Evolutionary conservation across 2,329 filamentous ascomycete genomes (phyloP).

Genomic region (Colletotrichum costaricense): DNA sequence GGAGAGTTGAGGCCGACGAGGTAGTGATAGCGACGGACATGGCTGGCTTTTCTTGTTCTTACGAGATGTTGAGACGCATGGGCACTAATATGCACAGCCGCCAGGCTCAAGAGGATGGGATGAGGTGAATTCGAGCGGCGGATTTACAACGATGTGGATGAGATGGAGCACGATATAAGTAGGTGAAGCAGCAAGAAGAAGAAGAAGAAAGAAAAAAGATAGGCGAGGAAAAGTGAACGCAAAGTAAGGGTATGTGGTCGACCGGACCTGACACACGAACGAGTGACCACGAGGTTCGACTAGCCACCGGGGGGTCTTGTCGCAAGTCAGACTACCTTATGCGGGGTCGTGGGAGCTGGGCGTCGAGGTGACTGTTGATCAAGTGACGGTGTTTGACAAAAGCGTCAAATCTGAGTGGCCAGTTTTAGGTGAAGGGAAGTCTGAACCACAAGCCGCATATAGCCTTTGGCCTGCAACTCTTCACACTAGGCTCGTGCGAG

Average conservation of each 20-base stretch:
- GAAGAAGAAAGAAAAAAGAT: neutral
- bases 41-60: constrained; percentile 5
- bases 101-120: constrained; percentile 1
- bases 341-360: constrained; percentile 28
- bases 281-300: constrained; percentile 28
- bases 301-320: constrained; percentile 16
- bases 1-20: constrained; percentile 14
- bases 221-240: neutral
- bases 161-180: constrained; percentile 3
- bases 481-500: constrained; percentile 27
- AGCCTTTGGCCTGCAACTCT: constrained; percentile 28
- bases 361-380: constrained; percentile 16
- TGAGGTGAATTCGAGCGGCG: neutral
- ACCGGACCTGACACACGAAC: constrained; percentile 26
- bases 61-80: constrained; percentile 20
- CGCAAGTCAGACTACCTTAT: constrained; percentile 27
- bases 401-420: constrained; percentile 29
- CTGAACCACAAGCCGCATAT: constrained; percentile 25
- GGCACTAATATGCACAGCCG: constrained; percentile 37
- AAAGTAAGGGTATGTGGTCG: constrained; percentile 21
- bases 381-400: constrained; percentile 33
- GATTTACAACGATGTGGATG: neutral
- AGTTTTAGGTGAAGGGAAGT: constrained; percentile 4
- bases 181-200: neutral
- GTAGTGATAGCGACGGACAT: constrained; percentile 36